A percentile compares a stretch with the other conserved stretches of the same genome.
Conservation (phyloP, 768 basidiomycete species). For the Termitomyces sp. region DNA sequence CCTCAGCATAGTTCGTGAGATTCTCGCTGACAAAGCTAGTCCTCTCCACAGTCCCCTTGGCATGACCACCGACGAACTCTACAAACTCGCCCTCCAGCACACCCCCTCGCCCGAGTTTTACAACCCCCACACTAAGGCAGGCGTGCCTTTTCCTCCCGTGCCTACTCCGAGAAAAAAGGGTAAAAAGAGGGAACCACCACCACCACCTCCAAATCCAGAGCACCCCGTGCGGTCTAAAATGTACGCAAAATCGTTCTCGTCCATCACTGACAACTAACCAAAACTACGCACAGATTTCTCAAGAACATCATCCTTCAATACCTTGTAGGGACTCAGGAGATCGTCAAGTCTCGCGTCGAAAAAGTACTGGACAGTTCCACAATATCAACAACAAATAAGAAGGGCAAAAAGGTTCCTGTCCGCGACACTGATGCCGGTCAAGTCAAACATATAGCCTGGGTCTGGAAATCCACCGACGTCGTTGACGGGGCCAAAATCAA, state of each 20-base stretch:
- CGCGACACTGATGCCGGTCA: constrained; percentile 3
- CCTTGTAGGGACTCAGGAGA: constrained; percentile 32
- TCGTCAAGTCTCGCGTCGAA: constrained; percentile 35
- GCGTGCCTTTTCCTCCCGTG: background rate
- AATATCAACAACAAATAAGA: constrained; percentile 12
- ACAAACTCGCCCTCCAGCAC: constrained; percentile 26
- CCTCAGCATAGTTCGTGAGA: constrained; percentile 22
- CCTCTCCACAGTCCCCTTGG: constrained; percentile 15
- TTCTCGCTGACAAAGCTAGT: constrained; percentile 21
- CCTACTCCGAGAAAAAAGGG: constrained; percentile 1
- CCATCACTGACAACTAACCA: background rate
- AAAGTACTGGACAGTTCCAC: constrained; percentile 18
- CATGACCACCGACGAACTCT: constrained; percentile 32
- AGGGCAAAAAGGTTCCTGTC: constrained; percentile 15
- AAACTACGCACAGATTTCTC: constrained; percentile 37
- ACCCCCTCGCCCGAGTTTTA: constrained; percentile 24
- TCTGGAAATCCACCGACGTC: constrained; percentile 26
- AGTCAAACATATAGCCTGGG: constrained; percentile 30
- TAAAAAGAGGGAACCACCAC: constrained; percentile 1
- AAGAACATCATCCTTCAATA: constrained; percentile 46
- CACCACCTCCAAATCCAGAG: constrained; percentile 31
- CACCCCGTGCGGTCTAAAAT: constrained; percentile 50
- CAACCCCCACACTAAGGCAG: constrained; percentile 7
- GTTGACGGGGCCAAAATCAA: background rate
- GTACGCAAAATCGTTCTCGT: constrained; percentile 20